Evolutionary conservation across 352 stramenopile species (phyloP), one percentile per base, ranked within the genome.

Genomic region (Peronospora belbahrii): DNA sequence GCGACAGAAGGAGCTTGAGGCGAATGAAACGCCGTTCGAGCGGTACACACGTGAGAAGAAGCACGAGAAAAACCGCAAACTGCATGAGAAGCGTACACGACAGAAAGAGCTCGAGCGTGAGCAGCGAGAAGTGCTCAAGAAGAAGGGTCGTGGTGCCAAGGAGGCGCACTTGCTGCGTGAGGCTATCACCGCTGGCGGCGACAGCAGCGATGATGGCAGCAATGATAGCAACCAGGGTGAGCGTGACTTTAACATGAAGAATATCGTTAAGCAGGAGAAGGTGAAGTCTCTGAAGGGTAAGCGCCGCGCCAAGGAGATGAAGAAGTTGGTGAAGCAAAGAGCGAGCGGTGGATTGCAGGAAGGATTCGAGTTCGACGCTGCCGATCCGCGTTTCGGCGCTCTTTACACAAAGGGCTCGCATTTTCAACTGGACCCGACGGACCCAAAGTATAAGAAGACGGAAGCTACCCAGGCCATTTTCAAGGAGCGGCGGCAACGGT

Each of bases 211-310:
- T 6, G 47, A 22, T n/a, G 60, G 42, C 3, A 45, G 57, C 41
- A 52, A 25, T 6, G 69, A 65, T 28, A 68, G 62, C 14, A 65
- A 63, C 15, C 52, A 72, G 11, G 65, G 44, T n/a, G 73, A 82
- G 39, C 80, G 80, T 35, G 81, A 90, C 46, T 92, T 90, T 47
- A 78, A 92, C 65, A 85, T 92, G 74, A 90, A 89, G 59, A 74
- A 74, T 45, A 92, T 92, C 39, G 48, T 59, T 15, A 70, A 76
- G 50, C 55, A 77, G 40, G 75, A 88, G 31, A 92, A 92, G 49
- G 56, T 65, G 5, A 80, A 83, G 56, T 65, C 67, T 28, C 65
- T 88, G 6, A 88, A 88, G 62, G 79, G 75, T 50, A 90, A 89
- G 57, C 79, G 71, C 23, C 80, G 83, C 32, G 69, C 64, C 23